phyloP scores from a whole-genome alignment of 148 eudicot genomes.

The Selenicereus undatus region DNA sequence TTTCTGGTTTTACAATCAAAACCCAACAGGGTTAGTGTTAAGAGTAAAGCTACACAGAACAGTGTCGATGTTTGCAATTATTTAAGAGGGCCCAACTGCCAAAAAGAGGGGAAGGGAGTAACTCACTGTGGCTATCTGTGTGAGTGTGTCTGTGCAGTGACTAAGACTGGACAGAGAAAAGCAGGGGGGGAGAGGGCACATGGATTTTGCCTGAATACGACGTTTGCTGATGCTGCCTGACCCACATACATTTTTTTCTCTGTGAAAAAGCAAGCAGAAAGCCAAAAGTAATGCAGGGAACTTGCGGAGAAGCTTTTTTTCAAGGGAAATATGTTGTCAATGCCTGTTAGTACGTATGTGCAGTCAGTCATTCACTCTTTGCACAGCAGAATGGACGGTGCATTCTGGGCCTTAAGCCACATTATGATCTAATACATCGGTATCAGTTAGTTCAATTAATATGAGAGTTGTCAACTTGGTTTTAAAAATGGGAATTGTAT shows the following conservation, averaged over 20 bases:
- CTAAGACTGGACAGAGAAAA: background rate
- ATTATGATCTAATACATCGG: too few species aligned
- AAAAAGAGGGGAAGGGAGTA: slow-evolving; percentile 4
- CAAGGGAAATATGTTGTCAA: background rate
- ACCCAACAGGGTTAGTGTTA: too few species aligned
- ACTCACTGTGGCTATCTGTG: background rate
- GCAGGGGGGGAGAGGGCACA: slow-evolving; percentile 11
- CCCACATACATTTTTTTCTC: background rate
- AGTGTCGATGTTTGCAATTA: slow-evolving; percentile 19
- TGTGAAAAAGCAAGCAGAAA: background rate
- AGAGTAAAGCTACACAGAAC: background rate
- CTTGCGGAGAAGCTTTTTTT: background rate
- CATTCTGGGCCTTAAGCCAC: too few species aligned
- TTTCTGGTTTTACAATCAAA: too few species aligned
- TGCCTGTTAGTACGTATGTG: background rate
- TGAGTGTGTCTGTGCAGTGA: slow-evolving; percentile 5
- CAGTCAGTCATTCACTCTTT: background rate
- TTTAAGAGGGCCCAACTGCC: slow-evolving; percentile 1
- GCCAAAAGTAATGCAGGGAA: background rate
- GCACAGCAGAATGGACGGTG: too few species aligned
- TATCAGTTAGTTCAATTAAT: too few species aligned
- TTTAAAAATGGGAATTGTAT: too few species aligned
- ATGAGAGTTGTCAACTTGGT: too few species aligned
- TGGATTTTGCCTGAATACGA: slow-evolving; percentile 16
- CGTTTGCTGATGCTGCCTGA: slow-evolving; percentile 1